Percentiles rank a stretch among this genome's conserved stretches.
Evolutionary conservation across 2,329 filamentous ascomycete genomes (phyloP).

Genomic region (Cordyceps javanica): DNA sequence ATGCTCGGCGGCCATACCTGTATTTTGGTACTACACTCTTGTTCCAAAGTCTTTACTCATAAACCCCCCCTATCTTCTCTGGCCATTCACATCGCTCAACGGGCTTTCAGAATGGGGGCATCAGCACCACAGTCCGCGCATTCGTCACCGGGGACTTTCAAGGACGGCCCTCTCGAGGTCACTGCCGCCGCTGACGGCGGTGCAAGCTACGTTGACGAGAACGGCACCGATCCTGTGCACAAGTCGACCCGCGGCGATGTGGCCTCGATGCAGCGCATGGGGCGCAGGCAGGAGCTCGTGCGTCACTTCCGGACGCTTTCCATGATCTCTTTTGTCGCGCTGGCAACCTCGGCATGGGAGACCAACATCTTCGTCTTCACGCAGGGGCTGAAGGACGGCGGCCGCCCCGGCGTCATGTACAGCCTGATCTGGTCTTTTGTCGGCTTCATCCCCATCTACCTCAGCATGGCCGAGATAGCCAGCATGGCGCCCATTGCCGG

Average conservation of each 20-base stretch:
- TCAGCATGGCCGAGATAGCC: constrained; percentile 20
- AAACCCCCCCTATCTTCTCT: neutral
- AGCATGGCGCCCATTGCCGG: constrained; percentile 20
- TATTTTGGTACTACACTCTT: too few relatives aligned
- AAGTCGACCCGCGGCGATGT: constrained; percentile 5
- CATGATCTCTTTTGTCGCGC: constrained; percentile 10
- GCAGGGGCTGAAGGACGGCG: constrained; percentile 12
- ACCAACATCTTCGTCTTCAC: constrained; percentile 10
- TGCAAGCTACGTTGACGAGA: neutral
- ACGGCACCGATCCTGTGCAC: neutral
- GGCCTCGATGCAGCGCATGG: constrained; percentile 10
- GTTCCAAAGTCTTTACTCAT: too few relatives aligned
- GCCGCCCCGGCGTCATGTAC: constrained; percentile 11
- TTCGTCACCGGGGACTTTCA: neutral
- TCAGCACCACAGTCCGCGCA: neutral
- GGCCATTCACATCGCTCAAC: too few relatives aligned
- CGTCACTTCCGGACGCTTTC: constrained; percentile 10
- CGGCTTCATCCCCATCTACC: constrained; percentile 12
- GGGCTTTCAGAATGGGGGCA: neutral
- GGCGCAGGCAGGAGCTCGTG: constrained; percentile 11
- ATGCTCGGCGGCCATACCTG: too few relatives aligned
- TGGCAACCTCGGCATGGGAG: constrained; percentile 11
- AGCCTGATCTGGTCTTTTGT: constrained; percentile 9
- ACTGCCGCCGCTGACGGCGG: neutral
- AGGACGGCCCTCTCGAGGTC: neutral